Conservation (phyloP, 2,329 filamentous ascomycete genomes). For the Xylariaceae sp. region DNA sequence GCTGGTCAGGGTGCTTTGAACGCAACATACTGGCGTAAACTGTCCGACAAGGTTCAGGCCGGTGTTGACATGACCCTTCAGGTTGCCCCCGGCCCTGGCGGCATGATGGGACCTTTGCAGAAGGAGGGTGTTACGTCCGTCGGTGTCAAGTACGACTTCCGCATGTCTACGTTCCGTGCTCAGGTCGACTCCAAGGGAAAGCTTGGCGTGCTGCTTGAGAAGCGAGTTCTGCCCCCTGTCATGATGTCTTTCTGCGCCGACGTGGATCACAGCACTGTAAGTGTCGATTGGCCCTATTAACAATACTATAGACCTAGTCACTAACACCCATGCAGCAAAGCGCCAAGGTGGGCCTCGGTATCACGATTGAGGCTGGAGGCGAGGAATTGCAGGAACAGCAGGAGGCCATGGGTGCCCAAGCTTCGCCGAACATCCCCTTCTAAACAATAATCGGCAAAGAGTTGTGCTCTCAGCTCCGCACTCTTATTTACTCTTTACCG, state of each 20-base stretch:
- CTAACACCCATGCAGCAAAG: slow-evolving; percentile 59
- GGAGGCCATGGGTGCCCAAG: slow-evolving; percentile 52
- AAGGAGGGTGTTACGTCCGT: slow-evolving; percentile 89
- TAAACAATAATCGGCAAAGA: slow-evolving; percentile 37
- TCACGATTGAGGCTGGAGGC: slow-evolving; percentile 80
- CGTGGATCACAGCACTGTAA: slow-evolving; percentile 90
- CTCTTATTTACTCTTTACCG: slow-evolving; percentile 24
- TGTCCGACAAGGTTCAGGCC: slow-evolving; percentile 93
- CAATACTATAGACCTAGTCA: slow-evolving; percentile 2
- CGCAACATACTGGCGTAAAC: slow-evolving; percentile 86
- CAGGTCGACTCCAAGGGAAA: slow-evolving; percentile 95
- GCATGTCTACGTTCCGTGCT: slow-evolving; percentile 88
- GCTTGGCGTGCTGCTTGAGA: slow-evolving; percentile 87
- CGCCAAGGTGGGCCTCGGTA: slow-evolving; percentile 89
- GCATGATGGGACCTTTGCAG: slow-evolving; percentile 64
- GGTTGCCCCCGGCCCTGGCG: slow-evolving; percentile 58
- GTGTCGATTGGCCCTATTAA: slow-evolving; percentile 33
- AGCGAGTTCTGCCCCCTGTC: slow-evolving; percentile 88
- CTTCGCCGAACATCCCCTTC: slow-evolving; percentile 59
- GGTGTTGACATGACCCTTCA: slow-evolving; percentile 92
- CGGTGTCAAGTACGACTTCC: slow-evolving; percentile 97
- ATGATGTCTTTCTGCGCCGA: slow-evolving; percentile 93
- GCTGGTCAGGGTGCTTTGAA: slow-evolving; percentile 83
- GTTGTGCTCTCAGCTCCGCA: slow-evolving; percentile 20
- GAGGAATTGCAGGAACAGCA: slow-evolving; percentile 87